Conservation (phyloP, 768 basidiomycete genomes). For the Pleurotus pulmonarius region DNA sequence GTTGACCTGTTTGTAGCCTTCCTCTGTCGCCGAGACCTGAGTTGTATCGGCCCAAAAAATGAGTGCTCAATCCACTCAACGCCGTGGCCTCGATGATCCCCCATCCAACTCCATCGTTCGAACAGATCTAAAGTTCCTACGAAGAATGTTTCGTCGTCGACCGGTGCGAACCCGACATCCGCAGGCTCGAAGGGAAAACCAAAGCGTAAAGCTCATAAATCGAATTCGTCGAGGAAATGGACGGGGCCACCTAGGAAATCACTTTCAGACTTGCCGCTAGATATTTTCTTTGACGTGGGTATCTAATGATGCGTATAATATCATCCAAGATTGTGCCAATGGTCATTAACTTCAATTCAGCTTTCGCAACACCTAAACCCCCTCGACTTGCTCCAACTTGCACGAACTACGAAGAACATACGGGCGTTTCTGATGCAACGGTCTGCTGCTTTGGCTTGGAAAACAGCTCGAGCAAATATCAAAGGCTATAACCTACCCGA, state of each 20-base stretch:
- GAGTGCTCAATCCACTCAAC: too few species aligned
- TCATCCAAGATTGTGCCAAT: background rate
- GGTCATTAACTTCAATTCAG: background rate
- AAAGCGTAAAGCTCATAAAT: background rate
- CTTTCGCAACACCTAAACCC: background rate
- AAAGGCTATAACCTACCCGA: background rate
- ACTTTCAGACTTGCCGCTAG: slow-evolving; percentile 11
- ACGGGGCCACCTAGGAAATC: slow-evolving; percentile 8
- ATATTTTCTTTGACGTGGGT: slow-evolving; percentile 9
- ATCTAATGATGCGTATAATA: too few species aligned
- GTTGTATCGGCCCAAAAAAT: too few species aligned
- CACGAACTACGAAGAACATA: slow-evolving; percentile 1
- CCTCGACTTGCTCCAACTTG: slow-evolving; percentile 2
- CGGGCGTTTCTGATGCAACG: background rate
- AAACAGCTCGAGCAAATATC: background rate
- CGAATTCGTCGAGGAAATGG: background rate
- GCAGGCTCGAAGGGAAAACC: background rate
- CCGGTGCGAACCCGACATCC: too few species aligned
- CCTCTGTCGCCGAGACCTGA: too few species aligned
- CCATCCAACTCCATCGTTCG: too few species aligned
- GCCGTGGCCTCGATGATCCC: too few species aligned
- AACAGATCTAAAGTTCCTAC: too few species aligned
- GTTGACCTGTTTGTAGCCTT: too few species aligned
- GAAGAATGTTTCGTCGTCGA: too few species aligned
- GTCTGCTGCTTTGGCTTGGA: slow-evolving; percentile 1